Conservation (phyloP, 495 filamentous ascomycete species). For the Aspergillus ostianus region DNA sequence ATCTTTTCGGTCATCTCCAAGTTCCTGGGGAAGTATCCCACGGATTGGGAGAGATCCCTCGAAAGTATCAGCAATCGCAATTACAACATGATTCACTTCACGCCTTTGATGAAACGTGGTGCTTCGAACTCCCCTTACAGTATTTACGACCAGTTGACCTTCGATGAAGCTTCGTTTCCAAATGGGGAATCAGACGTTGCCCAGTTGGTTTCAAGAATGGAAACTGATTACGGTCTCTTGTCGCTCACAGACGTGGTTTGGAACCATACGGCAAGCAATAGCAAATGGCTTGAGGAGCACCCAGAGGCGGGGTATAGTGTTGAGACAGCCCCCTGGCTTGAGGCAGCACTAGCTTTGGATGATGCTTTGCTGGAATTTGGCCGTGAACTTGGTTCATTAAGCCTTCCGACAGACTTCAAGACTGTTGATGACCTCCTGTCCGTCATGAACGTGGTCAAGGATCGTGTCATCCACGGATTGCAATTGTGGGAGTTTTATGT, state of each 20-base stretch:
- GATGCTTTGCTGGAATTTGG: constrained; percentile 78
- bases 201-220: constrained; percentile 74
- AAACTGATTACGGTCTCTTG: constrained; percentile 78
- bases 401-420: constrained; percentile 71
- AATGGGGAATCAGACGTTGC: constrained; percentile 82
- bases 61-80: constrained; percentile 81
- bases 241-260: constrained; percentile 95
- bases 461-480: constrained; percentile 70
- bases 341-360: constrained; percentile 84
- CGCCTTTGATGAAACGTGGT: constrained; percentile 85
- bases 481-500: constrained; percentile 93
- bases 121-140: constrained; percentile 96
- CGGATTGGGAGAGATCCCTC: constrained; percentile 85
- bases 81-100: constrained; percentile 99
- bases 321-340: constrained; percentile 88
- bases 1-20: constrained; percentile 96
- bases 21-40: constrained; percentile 91
- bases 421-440: constrained; percentile 70
- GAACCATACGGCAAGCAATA: constrained; percentile 98
- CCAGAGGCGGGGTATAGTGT: constrained; percentile 96
- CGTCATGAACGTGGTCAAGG: constrained; percentile 82
- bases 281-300: constrained; percentile 88
- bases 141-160: constrained; percentile 85
- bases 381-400: constrained; percentile 60
- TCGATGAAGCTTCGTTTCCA: constrained; percentile 81